phyloP scores from a whole-genome alignment of 2,329 filamentous ascomycete species.

The Elsinoe fawcettii region DNA sequence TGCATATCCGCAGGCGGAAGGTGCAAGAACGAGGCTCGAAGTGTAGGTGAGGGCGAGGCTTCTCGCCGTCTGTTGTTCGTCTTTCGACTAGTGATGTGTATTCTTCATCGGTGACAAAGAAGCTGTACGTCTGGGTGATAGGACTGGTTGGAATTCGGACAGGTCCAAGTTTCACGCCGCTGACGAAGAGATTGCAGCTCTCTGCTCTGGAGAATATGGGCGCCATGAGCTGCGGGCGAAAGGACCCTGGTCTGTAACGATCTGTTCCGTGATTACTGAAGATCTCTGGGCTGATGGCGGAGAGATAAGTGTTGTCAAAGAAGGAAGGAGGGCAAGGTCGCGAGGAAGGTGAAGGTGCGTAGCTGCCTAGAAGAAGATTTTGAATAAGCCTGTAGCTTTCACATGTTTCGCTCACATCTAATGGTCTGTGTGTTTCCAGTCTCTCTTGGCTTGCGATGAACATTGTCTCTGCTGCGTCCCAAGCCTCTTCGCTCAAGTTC shows the following conservation, averaged over 20 bases:
- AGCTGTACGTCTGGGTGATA: background rate
- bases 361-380: background rate
- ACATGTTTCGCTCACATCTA: background rate
- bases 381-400: background rate
- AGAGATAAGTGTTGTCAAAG: background rate
- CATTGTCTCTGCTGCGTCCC: background rate
- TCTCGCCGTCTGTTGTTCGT: background rate
- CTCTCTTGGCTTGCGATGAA: slow-evolving; percentile 6
- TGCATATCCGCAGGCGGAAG: slow-evolving; percentile 9
- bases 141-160: background rate
- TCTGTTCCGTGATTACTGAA: background rate
- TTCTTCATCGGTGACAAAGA: background rate
- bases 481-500: background rate
- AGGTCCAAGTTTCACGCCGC: background rate
- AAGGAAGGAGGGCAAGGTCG: background rate
- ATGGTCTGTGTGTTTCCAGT: background rate
- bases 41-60: background rate
- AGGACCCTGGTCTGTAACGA: background rate
- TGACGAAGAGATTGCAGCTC: background rate
- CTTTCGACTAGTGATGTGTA: background rate
- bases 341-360: background rate
- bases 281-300: background rate
- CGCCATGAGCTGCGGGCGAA: background rate
- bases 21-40: background rate
- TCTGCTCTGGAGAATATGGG: background rate